Evolutionary conservation across 108 stramenopile genomes (phyloP).

Genomic region (Hondaea fermentalgiana): DNA sequence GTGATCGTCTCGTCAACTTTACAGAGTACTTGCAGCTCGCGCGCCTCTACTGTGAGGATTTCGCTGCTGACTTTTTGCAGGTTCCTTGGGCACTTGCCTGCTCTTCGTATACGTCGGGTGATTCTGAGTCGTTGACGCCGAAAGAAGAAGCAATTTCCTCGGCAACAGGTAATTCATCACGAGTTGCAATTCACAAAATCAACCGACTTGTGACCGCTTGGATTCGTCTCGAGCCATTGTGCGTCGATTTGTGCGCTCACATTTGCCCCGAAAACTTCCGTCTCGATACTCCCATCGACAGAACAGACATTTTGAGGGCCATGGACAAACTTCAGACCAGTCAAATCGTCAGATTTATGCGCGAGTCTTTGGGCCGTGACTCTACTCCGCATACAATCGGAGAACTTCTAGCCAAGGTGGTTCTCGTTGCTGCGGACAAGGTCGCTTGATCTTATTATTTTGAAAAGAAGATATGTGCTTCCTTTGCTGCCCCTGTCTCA

Average conservation of each 20-base stretch:
- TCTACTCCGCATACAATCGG: too few relatives aligned
- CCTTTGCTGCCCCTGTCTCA: too few relatives aligned
- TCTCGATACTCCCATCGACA: background rate
- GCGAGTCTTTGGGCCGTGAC: background rate
- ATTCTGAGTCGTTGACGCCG: background rate
- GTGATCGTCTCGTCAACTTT: background rate
- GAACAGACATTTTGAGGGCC: background rate
- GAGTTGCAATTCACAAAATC: background rate
- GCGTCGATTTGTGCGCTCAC: background rate
- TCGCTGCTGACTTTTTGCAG: background rate
- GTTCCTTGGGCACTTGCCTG: background rate
- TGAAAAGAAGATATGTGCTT: too few relatives aligned
- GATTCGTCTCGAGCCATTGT: background rate
- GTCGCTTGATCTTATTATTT: too few relatives aligned
- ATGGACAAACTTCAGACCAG: background rate
- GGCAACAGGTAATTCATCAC: background rate
- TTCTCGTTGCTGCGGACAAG: too few relatives aligned
- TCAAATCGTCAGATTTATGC: background rate
- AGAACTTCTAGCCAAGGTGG: too few relatives aligned
- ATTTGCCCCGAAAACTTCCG: background rate
- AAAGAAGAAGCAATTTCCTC: background rate
- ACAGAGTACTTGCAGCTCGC: background rate
- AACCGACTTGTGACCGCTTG: background rate
- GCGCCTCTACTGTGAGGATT: background rate
- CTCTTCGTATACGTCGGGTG: background rate